Base-by-base conservation (phyloP, 257 asterid species). In the Petunia secreta region DNA sequence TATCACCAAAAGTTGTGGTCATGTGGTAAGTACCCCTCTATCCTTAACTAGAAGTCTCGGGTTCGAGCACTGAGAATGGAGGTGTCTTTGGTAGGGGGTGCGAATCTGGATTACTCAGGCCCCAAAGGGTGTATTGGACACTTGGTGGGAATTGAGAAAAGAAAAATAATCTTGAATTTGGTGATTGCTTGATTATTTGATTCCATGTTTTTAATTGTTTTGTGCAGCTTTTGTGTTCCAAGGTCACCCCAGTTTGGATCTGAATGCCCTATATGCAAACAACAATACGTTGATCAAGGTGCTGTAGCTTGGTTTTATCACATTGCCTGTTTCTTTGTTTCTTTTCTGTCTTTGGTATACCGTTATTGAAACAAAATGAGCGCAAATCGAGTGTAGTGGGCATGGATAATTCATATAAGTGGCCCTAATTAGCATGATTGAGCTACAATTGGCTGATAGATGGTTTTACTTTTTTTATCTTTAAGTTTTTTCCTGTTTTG, bases 181-280 rank as follows among this genome's bases (percentile, higher is more conserved):
- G 40, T 5, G 63, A 13, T 34, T 57, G 6, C 9, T 6, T 63
- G 0, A 37, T 8, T 53, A 59, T 44, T 38, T 40, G 8, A 50
- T 41, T 25, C 16, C 68, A 78, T 77, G 25, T 25, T 25, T 25
- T 25, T 53, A 36, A 57, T 8, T 43, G 6, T 3, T 66, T 65
- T 48, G 41, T 81, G 81, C 86, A 94, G 98, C 62, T 48, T 8
- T 1, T 92, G 97, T 57, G 71, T 89, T 75, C 87, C 89, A 1
- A 79, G 78, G 46, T 41, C 86, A 1, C 37, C 66, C 40, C 85
- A 84, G 67, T 66, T 64, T 59, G 82, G 81, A 67, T 80, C 87
- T 40, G 88, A 88, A 63, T 94, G 98, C 66, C 92, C 94, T 37
- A 83, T 90, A 1, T 94, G 98, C 76, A 91, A 87, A 75, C 79